These are phyloP conservation scores for Aspergillus costaricaensis DNA, from an alignment of 2,329 filamentous ascomycete genomes.

Conservation along the genomic window DNA sequence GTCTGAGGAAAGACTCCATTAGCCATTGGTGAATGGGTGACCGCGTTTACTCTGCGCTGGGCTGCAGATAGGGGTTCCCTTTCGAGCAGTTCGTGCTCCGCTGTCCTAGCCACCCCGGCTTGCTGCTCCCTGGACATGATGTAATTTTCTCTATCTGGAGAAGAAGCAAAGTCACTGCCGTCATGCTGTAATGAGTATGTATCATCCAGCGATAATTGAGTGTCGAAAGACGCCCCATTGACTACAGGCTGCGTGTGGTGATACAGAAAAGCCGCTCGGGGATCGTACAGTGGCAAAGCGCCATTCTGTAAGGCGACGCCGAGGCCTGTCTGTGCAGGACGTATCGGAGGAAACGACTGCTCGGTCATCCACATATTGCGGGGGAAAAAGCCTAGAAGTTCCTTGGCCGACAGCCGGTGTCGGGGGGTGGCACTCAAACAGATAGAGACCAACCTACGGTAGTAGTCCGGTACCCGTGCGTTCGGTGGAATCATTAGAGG, in stretches of 20 bases:
- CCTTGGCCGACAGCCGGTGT: slow-evolving; percentile 69
- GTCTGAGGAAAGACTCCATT: not conserved
- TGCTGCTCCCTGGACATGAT: not conserved
- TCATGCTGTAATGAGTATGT: not conserved
- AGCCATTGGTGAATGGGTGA: not conserved
- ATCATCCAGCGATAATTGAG: slow-evolving; percentile 1
- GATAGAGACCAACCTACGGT: slow-evolving; percentile 69
- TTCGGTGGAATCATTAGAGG: slow-evolving; percentile 65
- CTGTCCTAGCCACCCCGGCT: not conserved
- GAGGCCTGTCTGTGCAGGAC: slow-evolving; percentile 17
- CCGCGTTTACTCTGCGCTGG: not conserved
- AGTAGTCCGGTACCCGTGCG: slow-evolving; percentile 70
- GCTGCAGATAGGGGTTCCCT: not conserved
- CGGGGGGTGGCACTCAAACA: slow-evolving; percentile 77
- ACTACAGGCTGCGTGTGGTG: slow-evolving; percentile 15
- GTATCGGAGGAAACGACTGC: slow-evolving; percentile 17
- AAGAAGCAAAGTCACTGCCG: not conserved
- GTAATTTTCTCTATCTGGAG: not conserved
- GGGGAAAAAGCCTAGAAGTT: slow-evolving; percentile 71
- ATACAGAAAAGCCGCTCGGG: slow-evolving; percentile 20
- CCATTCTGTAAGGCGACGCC: slow-evolving; percentile 24
- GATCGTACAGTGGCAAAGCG: slow-evolving; percentile 22
- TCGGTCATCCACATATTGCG: slow-evolving; percentile 21
- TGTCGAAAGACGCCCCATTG: slow-evolving; percentile 5
- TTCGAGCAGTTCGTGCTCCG: not conserved